Conservation (phyloP, 2,329 filamentous ascomycete species). For the Grosmannia clavigera region DNA sequence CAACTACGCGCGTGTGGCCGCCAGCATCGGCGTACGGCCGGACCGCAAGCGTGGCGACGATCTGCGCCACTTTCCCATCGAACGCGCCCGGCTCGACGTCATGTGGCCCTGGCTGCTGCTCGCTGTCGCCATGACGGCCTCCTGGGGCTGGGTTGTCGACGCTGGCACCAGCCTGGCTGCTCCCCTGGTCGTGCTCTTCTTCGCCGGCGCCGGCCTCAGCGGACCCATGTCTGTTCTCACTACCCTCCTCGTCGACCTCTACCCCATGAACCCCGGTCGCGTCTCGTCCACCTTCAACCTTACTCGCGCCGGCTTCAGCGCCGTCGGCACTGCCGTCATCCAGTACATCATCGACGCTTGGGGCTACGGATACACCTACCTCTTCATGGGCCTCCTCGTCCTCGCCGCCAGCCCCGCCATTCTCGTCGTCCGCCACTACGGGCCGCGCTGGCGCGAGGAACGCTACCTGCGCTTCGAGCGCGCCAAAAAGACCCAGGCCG, state of each 20-base stretch:
- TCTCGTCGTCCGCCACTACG: conserved; percentile 18
- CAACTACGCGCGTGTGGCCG: conserved; percentile 45
- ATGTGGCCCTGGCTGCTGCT: conserved; percentile 28
- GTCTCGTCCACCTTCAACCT: conserved; percentile 31
- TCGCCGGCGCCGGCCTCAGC: conserved; percentile 23
- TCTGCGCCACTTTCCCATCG: conserved; percentile 23
- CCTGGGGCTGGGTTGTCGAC: conserved; percentile 31
- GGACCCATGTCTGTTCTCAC: conserved; percentile 28
- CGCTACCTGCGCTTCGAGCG: conserved; percentile 15
- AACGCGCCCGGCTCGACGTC: conserved; percentile 22
- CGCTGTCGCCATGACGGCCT: conserved; percentile 26
- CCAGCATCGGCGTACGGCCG: conserved; percentile 32
- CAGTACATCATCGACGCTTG: conserved; percentile 28
- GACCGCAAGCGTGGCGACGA: conserved; percentile 30
- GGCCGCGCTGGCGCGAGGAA: conserved; percentile 21
- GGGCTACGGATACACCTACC: conserved; percentile 26
- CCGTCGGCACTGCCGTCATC: conserved; percentile 26
- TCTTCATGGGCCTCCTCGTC: conserved; percentile 21
- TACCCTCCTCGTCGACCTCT: conserved; percentile 30
- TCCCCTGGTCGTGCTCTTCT: conserved; percentile 27
- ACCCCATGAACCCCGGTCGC: conserved; percentile 26
- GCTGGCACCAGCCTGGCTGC: conserved; percentile 24
- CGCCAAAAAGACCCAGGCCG: neutral
- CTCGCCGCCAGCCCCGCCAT: conserved; percentile 17
- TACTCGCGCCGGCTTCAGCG: conserved; percentile 26